Conservation (phyloP, 495 filamentous ascomycete species). For the Sphaerosporella brunnea region DNA sequence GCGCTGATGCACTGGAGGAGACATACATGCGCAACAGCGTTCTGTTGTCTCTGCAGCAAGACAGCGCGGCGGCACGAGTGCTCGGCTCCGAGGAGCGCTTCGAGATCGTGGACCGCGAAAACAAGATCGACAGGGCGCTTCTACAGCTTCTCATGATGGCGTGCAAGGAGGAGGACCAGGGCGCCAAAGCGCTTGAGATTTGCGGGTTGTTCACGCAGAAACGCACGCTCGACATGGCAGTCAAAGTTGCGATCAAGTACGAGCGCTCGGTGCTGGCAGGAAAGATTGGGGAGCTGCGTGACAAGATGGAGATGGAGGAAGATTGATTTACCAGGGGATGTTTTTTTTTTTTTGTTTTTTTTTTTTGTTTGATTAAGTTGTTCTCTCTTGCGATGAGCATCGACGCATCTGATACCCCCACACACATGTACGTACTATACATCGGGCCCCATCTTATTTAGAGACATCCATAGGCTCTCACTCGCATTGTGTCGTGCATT, state of each 20-base stretch:
- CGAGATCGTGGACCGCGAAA: constrained; percentile 48
- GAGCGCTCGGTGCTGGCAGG: constrained; percentile 19
- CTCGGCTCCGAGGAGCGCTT: constrained; percentile 43
- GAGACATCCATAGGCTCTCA: too few relatives aligned
- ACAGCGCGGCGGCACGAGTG: constrained; percentile 46
- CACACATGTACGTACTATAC: too few relatives aligned
- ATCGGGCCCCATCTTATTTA: too few relatives aligned
- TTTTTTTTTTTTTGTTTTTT: neutral
- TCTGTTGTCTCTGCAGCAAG: constrained; percentile 49
- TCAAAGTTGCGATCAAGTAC: constrained; percentile 25
- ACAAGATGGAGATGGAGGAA: constrained; percentile 18
- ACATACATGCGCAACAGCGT: constrained; percentile 57
- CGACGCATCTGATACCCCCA: too few relatives aligned
- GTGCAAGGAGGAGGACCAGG: constrained; percentile 78
- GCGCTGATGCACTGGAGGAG: constrained; percentile 43
- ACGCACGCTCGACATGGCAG: constrained; percentile 19
- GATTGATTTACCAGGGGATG: neutral
- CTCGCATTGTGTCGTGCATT: too few relatives aligned
- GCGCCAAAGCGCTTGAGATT: constrained; percentile 83
- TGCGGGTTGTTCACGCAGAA: constrained; percentile 21
- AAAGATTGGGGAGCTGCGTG: constrained; percentile 24
- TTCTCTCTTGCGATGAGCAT: too few relatives aligned
- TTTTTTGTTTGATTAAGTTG: too few relatives aligned
- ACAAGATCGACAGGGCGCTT: constrained; percentile 70
- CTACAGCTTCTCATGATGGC: constrained; percentile 79